Conservation (phyloP, 257 asterid genomes). For the Lycium ferocissimum region DNA sequence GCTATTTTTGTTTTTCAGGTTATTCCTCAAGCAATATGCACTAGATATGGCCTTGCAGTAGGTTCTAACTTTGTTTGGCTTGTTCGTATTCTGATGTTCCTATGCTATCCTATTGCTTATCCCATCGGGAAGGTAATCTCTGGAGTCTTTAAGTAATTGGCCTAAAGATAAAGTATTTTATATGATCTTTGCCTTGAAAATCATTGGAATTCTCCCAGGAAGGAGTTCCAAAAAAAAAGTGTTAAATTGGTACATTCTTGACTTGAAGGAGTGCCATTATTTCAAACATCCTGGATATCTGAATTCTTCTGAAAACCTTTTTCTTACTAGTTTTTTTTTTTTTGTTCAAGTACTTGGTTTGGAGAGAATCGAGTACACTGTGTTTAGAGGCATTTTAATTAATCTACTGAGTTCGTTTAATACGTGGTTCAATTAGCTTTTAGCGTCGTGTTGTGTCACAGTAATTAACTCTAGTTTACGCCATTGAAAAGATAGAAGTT, state of each 20-base stretch:
- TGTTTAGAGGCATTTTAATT: background rate
- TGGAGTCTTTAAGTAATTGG: background rate
- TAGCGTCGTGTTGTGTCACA: background rate
- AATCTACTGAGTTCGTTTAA: background rate
- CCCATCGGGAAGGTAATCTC: slow-evolving; percentile 92
- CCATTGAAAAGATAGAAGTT: background rate
- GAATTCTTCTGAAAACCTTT: background rate
- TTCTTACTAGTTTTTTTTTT: background rate
- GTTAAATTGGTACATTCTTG: background rate
- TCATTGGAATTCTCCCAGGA: background rate
- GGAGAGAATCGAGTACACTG: background rate
- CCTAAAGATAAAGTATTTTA: background rate
- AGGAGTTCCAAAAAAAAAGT: background rate
- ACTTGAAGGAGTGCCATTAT: slow-evolving; percentile 4
- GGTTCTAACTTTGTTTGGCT: slow-evolving; percentile 94
- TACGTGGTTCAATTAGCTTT: background rate
- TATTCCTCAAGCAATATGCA: slow-evolving; percentile 98
- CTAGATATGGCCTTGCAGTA: slow-evolving; percentile 95
- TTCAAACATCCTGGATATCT: background rate
- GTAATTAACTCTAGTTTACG: background rate
- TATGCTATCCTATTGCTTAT: slow-evolving; percentile 81
- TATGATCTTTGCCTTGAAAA: slow-evolving; percentile 3
- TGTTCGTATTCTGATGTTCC: slow-evolving; percentile 76
- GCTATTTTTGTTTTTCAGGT: slow-evolving; percentile 55
- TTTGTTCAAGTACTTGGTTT: background rate